Evolutionary conservation across 75 land plant genomes (phyloP).

Genomic region (Cupressus sempervirens): DNA sequence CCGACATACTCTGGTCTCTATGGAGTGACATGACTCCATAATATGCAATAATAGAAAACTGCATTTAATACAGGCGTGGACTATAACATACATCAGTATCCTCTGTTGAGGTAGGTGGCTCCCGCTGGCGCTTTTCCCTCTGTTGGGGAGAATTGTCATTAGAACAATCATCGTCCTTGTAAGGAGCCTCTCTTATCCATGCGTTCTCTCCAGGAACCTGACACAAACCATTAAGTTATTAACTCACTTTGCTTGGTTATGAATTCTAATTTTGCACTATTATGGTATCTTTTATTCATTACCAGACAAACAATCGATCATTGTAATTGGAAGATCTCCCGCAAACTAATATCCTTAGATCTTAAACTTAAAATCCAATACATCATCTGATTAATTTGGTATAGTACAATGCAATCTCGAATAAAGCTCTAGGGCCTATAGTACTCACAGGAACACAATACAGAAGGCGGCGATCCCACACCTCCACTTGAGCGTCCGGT

Average conservation of each 20-base stretch:
- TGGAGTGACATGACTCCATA: not conserved
- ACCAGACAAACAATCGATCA: not conserved
- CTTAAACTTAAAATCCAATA: not conserved
- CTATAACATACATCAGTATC: not conserved
- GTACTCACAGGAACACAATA: conserved; percentile 80
- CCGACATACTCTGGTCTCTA: not conserved
- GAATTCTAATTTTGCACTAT: not conserved
- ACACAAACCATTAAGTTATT: not conserved
- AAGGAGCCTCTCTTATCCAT: conserved; percentile 54
- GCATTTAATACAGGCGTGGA: not conserved
- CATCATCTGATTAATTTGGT: not conserved
- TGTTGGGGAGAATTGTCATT: conserved; percentile 14
- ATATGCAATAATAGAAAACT: not conserved
- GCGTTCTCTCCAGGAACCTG: conserved; percentile 91
- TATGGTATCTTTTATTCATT: not conserved
- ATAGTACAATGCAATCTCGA: not conserved
- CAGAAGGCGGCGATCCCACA: conserved; percentile 88
- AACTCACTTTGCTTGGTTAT: not conserved
- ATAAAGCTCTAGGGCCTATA: not conserved
- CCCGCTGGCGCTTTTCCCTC: conserved; percentile 70
- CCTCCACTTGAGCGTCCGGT: conserved; percentile 29
- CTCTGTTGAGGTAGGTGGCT: not conserved
- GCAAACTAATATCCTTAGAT: not conserved
- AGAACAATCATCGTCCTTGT: not conserved
- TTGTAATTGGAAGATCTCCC: not conserved